Conservation (phyloP, 768 basidiomycete species). For the Auricularia cornea region DNA sequence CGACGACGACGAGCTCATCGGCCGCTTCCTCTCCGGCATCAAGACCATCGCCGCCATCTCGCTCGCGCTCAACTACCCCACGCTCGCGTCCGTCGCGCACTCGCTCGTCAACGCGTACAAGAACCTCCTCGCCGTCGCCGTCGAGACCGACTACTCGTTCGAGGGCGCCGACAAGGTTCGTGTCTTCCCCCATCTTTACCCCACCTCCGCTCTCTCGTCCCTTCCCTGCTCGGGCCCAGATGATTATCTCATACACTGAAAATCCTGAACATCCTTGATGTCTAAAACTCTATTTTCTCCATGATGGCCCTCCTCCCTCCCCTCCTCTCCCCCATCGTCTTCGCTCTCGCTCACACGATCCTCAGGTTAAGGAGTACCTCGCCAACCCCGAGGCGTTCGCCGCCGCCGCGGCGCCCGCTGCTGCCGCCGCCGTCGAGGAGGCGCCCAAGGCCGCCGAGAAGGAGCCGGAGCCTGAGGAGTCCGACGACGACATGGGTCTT, state of each 20-base stretch:
- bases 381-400: constrained; percentile 99
- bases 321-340: constrained; percentile 3
- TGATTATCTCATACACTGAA: constrained; percentile 57
- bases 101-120: constrained; percentile 99
- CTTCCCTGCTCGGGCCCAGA: constrained; percentile 24
- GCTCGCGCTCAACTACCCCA: constrained; percentile 92
- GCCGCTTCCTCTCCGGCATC: constrained; percentile 87
- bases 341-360: constrained; percentile 6
- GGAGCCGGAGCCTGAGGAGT: constrained; percentile 74
- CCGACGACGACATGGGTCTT: constrained; percentile 69
- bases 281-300: constrained; percentile 10
- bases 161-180: constrained; percentile 88
- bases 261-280: constrained; percentile 55
- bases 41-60: constrained; percentile 95
- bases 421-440: constrained; percentile 41
- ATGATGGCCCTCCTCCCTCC: constrained; percentile 17
- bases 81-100: constrained; percentile 87
- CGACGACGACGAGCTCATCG: constrained; percentile 82
- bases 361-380: constrained; percentile 88
- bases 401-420: constrained; percentile 59
- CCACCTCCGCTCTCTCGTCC: constrained; percentile 18
- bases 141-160: constrained; percentile 91
- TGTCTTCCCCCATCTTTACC: constrained; percentile 12
- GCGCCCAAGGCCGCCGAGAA: constrained; percentile 50
- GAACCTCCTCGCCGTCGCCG: constrained; percentile 85